Conservation (phyloP, 257 asterid genomes). For the Ehretia macrophylla region DNA sequence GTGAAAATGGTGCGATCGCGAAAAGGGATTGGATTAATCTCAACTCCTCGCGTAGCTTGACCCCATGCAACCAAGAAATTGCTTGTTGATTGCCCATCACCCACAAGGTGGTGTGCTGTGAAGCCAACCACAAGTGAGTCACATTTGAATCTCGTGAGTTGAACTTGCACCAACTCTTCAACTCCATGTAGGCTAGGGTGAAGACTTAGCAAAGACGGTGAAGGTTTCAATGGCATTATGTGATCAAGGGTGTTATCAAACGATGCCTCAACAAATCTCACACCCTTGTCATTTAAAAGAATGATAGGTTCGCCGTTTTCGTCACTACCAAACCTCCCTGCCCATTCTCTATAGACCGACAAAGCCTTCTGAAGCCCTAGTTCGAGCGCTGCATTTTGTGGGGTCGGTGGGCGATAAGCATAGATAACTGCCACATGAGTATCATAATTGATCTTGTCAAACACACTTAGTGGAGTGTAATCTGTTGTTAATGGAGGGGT, state of each 20-base stretch:
- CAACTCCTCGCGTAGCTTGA: constrained; percentile 50
- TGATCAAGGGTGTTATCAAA: constrained; percentile 47
- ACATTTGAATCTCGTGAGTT: constrained; percentile 68
- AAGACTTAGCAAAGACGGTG: constrained; percentile 45
- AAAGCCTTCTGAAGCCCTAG: constrained; percentile 59
- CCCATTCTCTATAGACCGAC: constrained; percentile 64
- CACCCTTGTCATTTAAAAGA: constrained; percentile 63
- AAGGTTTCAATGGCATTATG: constrained; percentile 38
- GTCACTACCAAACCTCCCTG: constrained; percentile 64
- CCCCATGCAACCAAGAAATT: constrained; percentile 89
- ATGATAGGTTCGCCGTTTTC: constrained; percentile 39
- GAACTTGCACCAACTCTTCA: constrained; percentile 67
- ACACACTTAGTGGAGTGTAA: constrained; percentile 53
- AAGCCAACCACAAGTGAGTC: constrained; percentile 82
- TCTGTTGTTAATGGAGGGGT: constrained; percentile 31
- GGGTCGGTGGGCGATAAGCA: constrained; percentile 73
- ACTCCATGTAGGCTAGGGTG: constrained; percentile 58
- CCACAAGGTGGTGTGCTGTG: constrained; percentile 74
- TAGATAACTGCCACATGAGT: constrained; percentile 70
- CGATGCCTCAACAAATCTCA: constrained; percentile 68
- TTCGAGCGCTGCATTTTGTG: constrained; percentile 45
- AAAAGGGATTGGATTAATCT: constrained; percentile 43
- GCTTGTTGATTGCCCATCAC: constrained; percentile 69
- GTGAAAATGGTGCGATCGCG: constrained; percentile 54
- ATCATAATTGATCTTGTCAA: constrained; percentile 62